Base-by-base conservation (phyloP, 176 grass and related monocot species). In the Juncus inflexus region DNA sequence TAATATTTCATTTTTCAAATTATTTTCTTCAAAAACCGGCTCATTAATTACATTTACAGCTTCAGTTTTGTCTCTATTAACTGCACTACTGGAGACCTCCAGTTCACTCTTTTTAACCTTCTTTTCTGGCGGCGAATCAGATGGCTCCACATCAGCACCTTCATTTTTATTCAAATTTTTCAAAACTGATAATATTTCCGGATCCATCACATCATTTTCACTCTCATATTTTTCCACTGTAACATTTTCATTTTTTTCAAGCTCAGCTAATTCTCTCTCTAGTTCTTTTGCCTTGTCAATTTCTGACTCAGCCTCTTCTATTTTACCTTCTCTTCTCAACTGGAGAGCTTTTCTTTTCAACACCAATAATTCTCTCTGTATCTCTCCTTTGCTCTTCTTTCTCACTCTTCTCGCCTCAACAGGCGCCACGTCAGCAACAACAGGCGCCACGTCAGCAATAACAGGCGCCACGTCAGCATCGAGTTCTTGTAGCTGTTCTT, bases 341-440 rank as follows among this genome's bases (percentile, higher is more conserved):
- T 77, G 72, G 72, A 97, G 76, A 72, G 92, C 84, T 42, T 81
- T 89, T 50, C 92, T 91, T 85, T 97, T 97, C 55, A 91, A 69
- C 67, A 70, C 79, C 66, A 97, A 79, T 50, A 97, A 60, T 74
- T 97, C 87, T 60, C 80, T 97, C 77, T 97, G 87, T 65, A 91
- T 71, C 43, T 91, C 82, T 74, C 53, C 71, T 68, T 86, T 97
- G 64, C 61, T 91, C 70, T 83, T 95, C 9, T 42, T 83, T 60
- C 58, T 71, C 39, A 35, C 69, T 43, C 78, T 83, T n/a, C 28
- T 35, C 10, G 19, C 37, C 12, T 70, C 66, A 12, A 15, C 45
- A 28, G 7, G 51, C 40, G 65, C 65, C 50, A 3, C 66, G 15
- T 70, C 66, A 70, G 38, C 55, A 40, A 69, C 9, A 11, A 53